Evolutionary conservation across 495 filamentous ascomycete genomes (phyloP), one percentile per base, ranked within the genome.

Genomic region (Talaromyces borbonicus): DNA sequence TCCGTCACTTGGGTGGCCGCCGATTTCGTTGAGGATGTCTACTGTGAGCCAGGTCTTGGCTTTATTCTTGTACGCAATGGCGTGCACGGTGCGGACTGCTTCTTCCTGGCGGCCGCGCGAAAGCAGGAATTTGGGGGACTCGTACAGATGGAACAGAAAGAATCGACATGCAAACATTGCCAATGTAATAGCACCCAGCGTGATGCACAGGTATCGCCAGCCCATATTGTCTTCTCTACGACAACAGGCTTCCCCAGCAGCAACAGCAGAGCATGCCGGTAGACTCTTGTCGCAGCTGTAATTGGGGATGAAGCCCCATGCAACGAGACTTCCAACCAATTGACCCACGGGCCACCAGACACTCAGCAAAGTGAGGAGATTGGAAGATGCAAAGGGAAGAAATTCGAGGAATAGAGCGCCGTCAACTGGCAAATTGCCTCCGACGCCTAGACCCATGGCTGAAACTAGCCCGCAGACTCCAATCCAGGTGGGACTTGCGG

Each of bases 121-220:
- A 58, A 90, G 81, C 25, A 89, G 58, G 55, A 75, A 90, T 61
- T 90, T 93, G 19, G 87, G 87, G 5, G 81, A 85, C 60, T 92
- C 87, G 57, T 77, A 85, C 14, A 93, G 74, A 27, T 81, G 79
- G 63, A 93, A 93, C 42, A 79, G 65, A 49, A 85, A 71, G 64
- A 89, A 87, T 5, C 87, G 83, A 23, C 79, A 60, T 36, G 79
- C 41, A 58, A 87, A 90, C 69, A 78, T 75, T 46, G 73, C 44
- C 23, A 90, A 67, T 1, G 85, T 89, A 19, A 92, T 58, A 3
- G 77, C 80, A 23, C 87, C 87, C 46, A 87, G 69, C 6, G 77
- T 72, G 32, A 85, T 66, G 49, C 83, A 65, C 44, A 90, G 71
- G 50, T 89, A 94, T 27, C 87, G 71, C 87, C 87, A 93, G 40